Evolutionary conservation across 352 stramenopile genomes (phyloP), one percentile per base, ranked within the genome.

Genomic region (Peronospora destructor): DNA sequence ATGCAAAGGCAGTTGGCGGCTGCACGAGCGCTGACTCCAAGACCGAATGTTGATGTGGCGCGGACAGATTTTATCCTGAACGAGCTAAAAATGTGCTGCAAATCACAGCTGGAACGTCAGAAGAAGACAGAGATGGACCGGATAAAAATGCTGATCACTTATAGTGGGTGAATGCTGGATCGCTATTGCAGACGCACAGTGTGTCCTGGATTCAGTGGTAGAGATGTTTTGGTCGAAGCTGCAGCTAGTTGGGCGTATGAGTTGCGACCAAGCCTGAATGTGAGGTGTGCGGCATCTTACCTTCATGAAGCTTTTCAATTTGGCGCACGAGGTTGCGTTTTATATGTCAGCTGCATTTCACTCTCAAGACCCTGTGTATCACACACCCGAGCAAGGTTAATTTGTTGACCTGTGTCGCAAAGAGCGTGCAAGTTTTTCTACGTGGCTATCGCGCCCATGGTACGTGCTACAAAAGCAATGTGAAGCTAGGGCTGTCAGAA

Each of bases 351-450:
- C 69, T 6, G 66, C 77, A 12, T 85, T 68, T 61, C 58, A 71
- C 29, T 73, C 73, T 21, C 53, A 70, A 8, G 58, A 67, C 1
- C 52, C 56, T 6, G 49, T 87, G 26, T 58, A 59, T 1, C 68
- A 77, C 34, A 66, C 53, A 13, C 29, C 87, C 2, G 60, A 66
- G n/a, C 61, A 74, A 43, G 64, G 77, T 3, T 64, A 84, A n/a
- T 60, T 87, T 11, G 10, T 48, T 4, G 67, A 84, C n/a, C 17
- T 91, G 16, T 72, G 47, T 17, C 76, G 85, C 16, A 78, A 91
- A 71, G 81, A 91, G 38, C 81, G 81, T 7, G 58, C 76, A 2
- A 78, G 81, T 0, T 48, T 87, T 81, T 84, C 43, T 68, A 84
- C 29, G 73, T 87, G 12, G 81, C 66, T 0, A 46, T 47, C 0